phyloP scores from a whole-genome alignment of 352 stramenopile species.

The Globisporangium ultimum region DNA sequence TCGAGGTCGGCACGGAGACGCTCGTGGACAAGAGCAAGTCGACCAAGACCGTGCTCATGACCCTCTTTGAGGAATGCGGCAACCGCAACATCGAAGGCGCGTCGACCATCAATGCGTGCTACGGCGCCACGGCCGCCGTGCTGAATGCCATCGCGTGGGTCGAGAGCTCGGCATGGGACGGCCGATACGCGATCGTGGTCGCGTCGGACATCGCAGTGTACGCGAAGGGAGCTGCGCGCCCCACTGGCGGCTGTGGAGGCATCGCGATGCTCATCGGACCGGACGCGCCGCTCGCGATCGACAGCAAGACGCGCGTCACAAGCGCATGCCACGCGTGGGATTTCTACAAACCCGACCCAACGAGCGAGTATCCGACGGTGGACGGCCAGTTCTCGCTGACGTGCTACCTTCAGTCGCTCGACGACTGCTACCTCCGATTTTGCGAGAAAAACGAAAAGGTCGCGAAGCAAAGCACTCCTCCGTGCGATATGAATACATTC shows the following conservation, averaged over 20 bases:
- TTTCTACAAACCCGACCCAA: constrained; percentile 96
- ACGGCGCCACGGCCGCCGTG: constrained; percentile 95
- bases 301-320: constrained; percentile 87
- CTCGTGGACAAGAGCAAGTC: constrained; percentile 89
- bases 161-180: constrained; percentile 92
- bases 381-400: constrained; percentile 93
- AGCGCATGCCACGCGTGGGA: constrained; percentile 95
- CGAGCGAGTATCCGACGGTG: constrained; percentile 94
- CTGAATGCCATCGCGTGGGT: constrained; percentile 97
- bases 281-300: constrained; percentile 92
- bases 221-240: constrained; percentile 84
- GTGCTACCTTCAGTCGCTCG: constrained; percentile 95
- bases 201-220: constrained; percentile 97
- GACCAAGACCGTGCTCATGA: constrained; percentile 80
- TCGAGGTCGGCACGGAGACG: constrained; percentile 98
- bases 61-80: constrained; percentile 50
- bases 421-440: constrained; percentile 94
- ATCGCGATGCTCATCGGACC: constrained; percentile 96
- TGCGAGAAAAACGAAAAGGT: constrained; percentile 68
- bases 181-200: constrained; percentile 95
- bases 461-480: constrained; percentile 7
- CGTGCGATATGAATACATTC: constrained; percentile 62
- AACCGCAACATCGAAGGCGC: constrained; percentile 81
- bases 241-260: constrained; percentile 90
- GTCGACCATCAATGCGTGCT: constrained; percentile 97